A percentile compares a stretch with the other conserved stretches of the same genome.
These are phyloP conservation scores for Pyricularia grisea DNA, from an alignment of 2,329 filamentous ascomycete species.

Conservation along the genomic window DNA sequence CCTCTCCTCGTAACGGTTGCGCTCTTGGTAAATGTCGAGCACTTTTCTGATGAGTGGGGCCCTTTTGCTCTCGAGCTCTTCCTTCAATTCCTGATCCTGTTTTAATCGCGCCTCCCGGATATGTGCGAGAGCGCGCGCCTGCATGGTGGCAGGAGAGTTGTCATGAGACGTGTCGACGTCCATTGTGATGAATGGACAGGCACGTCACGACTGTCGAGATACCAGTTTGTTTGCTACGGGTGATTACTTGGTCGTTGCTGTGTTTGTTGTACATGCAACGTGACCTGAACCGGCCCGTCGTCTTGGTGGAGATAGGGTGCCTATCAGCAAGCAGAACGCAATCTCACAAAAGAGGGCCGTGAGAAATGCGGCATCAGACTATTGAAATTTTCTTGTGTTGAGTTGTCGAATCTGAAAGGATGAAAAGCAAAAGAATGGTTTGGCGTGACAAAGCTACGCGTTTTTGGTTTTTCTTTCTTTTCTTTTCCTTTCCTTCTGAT, in stretches of 20 bases:
- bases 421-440: not conserved
- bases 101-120: constrained; percentile 10
- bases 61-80: constrained; percentile 20
- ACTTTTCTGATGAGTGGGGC: constrained; percentile 20
- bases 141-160: constrained; percentile 14
- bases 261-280: not conserved
- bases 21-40: constrained; percentile 24
- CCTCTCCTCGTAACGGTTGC: constrained; percentile 25
- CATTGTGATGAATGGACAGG: not conserved
- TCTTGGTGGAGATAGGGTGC: not conserved
- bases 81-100: constrained; percentile 21
- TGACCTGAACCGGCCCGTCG: not conserved
- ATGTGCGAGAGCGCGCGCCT: constrained; percentile 20
- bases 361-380: not conserved
- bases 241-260: not conserved
- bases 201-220: not conserved
- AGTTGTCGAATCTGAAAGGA: not conserved
- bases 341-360: not conserved
- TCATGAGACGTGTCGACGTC: not conserved
- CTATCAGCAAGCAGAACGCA: not conserved
- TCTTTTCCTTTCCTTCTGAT: not conserved
- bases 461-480: not conserved
- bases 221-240: not conserved
- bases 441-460: not conserved
- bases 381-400: not conserved